Percentiles rank a stretch among this genome's conserved stretches.
Conservation (phyloP, 257 asterid genomes). For the Solanum tacnaense region DNA sequence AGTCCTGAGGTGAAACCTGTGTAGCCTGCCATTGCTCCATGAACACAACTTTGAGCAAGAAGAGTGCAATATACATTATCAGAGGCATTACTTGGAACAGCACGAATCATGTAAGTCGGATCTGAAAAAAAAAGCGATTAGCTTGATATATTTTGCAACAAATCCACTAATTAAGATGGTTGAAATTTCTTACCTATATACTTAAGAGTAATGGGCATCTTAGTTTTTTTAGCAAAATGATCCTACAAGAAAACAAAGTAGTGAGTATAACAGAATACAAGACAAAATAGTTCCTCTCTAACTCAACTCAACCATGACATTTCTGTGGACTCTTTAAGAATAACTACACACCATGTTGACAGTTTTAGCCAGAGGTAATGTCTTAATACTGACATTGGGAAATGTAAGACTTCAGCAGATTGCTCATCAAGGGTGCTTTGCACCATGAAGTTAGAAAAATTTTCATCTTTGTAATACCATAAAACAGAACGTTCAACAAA, state of each 20-base stretch:
- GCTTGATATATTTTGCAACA: background rate
- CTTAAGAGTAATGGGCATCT: conserved; percentile 42
- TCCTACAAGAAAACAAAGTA: conserved; percentile 22
- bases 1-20: conserved; percentile 59
- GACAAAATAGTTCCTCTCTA: conserved; percentile 2
- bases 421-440: background rate
- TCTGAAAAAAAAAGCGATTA: conserved; percentile 22
- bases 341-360: background rate
- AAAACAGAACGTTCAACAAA: background rate
- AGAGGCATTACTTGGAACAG: conserved; percentile 68
- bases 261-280: background rate
- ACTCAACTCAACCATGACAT: background rate
- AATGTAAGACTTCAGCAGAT: background rate
- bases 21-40: conserved; percentile 77
- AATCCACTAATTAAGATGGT: background rate
- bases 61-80: conserved; percentile 69
- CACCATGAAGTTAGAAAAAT: background rate
- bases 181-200: conserved; percentile 44
- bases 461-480: background rate
- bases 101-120: conserved; percentile 76
- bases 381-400: background rate
- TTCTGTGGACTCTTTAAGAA: background rate
- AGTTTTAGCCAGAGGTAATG: background rate
- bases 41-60: conserved; percentile 77
- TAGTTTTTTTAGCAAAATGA: conserved; percentile 24